A percentile compares a stretch with the other conserved stretches of the same genome.
phyloP scores from a whole-genome alignment of 1,284 basidiomycete species.

The Gymnopus androsaceus region DNA sequence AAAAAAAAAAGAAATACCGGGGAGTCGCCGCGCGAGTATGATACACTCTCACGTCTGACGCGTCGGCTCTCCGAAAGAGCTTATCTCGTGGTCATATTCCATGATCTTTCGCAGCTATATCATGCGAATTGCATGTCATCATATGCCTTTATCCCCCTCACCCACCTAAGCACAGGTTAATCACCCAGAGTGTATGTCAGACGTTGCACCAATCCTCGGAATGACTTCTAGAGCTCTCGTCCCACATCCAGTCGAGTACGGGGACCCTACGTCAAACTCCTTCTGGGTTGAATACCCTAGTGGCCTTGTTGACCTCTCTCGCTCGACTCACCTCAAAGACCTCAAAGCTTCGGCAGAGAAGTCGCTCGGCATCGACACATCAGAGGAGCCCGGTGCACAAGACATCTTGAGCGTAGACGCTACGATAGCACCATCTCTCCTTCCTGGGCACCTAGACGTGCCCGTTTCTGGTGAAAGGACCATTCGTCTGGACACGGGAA shows the following conservation, averaged over 20 bases:
- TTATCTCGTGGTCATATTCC: too few relatives aligned
- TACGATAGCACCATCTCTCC: constrained; percentile 32
- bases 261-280: constrained; percentile 41
- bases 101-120: too few relatives aligned
- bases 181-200: neutral
- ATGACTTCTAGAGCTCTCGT: constrained; percentile 51
- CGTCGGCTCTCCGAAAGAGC: too few relatives aligned
- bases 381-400: neutral
- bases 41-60: neutral
- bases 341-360: constrained; percentile 36
- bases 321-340: constrained; percentile 28
- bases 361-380: neutral
- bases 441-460: constrained; percentile 52
- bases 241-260: constrained; percentile 49
- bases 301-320: constrained; percentile 63
- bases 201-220: constrained; percentile 41
- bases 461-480: constrained; percentile 50
- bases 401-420: neutral
- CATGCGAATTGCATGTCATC: neutral
- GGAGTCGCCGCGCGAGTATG: too few relatives aligned
- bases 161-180: neutral
- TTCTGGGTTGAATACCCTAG: constrained; percentile 73
- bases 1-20: too few relatives aligned
- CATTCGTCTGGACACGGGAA: constrained; percentile 51
- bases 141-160: neutral